Evolutionary conservation across 1,284 basidiomycete genomes (phyloP), one percentile per base, ranked within the genome.

Genomic region (Coniferiporia sulphurascens): DNA sequence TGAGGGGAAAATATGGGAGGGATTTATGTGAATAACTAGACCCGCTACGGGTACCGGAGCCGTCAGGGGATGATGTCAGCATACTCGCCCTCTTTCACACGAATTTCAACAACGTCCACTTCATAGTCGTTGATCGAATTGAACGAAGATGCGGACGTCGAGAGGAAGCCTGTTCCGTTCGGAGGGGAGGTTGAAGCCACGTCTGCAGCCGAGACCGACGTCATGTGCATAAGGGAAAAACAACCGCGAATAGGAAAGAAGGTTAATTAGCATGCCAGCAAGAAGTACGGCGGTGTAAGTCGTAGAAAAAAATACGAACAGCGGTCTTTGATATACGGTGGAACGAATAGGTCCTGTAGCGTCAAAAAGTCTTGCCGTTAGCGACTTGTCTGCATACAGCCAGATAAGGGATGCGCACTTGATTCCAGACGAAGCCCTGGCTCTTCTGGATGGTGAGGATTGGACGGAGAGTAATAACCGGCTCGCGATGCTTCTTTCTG

Each of bases 391-490:
- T 13, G 55, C 56, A 27, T 53, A 60, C 41, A 45, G 36, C 43
- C 27, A 22, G 52, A 62, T 27, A 55, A 44, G 19, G 13, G 58
- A 55, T 21, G 73, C 80, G 50, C 61, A 88, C 88, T 79, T 91
- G 89, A 67, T 91, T 91, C 89, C 89, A 91, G 2, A 91, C 89
- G 65, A 91, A 91, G n/a, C 89, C 89, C 72, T 91, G 87, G 65
- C 88, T 90, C 69, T 80, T 79, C 70, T 91, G 88, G 60, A 91
- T 91, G 49, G 89, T 91, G 70, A 91, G 70, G 70, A 91, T 91
- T 46, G 89, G 89, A 13, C 89, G 81, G 49, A 91, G 79, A 22
- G 84, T 79, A 65, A 80, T 82, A 21, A 80, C 74, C 4, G 80
- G 78, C 57, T 82, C 77, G 56, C 81, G 83, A 56, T 75, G 78